phyloP scores from a whole-genome alignment of 2,329 filamentous ascomycete species.

The Epichloe scottii region DNA sequence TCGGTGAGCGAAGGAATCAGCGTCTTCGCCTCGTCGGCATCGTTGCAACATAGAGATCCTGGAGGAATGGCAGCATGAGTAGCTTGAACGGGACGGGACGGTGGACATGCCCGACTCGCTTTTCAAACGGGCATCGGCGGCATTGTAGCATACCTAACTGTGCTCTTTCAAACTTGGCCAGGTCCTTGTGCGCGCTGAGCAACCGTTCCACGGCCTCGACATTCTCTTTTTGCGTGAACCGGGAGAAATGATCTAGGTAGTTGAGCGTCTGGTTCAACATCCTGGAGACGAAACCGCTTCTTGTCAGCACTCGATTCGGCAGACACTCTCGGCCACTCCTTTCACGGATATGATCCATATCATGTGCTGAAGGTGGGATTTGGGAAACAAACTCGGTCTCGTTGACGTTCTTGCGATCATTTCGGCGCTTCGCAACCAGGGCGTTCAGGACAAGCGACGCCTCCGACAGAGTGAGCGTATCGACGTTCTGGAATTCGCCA shows the following conservation, averaged over 20 bases:
- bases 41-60: slow-evolving; percentile 88
- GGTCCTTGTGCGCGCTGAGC: slow-evolving; percentile 62
- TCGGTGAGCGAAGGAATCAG: slow-evolving; percentile 79
- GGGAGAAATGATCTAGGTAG: slow-evolving; percentile 87
- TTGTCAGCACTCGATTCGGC: slow-evolving; percentile 4
- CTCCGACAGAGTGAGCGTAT: slow-evolving; percentile 85
- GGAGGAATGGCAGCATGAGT: slow-evolving; percentile 8
- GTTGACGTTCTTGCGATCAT: slow-evolving; percentile 69
- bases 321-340: neutral
- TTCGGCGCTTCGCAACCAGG: slow-evolving; percentile 66
- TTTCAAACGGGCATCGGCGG: too few species aligned
- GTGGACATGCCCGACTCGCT: too few species aligned
- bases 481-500: slow-evolving; percentile 86
- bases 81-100: neutral
- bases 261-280: slow-evolving; percentile 80
- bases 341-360: too few species aligned
- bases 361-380: neutral
- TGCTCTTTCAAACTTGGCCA: slow-evolving; percentile 87
- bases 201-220: slow-evolving; percentile 88
- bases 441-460: slow-evolving; percentile 86
- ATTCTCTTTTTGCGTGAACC: slow-evolving; percentile 91
- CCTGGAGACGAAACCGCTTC: slow-evolving; percentile 23
- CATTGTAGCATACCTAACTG: slow-evolving; percentile 56
- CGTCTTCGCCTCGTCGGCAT: slow-evolving; percentile 89
- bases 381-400: slow-evolving; percentile 59